Conservation (phyloP, 192 early-diverging fungal species). For the Coemansia sp. region DNA sequence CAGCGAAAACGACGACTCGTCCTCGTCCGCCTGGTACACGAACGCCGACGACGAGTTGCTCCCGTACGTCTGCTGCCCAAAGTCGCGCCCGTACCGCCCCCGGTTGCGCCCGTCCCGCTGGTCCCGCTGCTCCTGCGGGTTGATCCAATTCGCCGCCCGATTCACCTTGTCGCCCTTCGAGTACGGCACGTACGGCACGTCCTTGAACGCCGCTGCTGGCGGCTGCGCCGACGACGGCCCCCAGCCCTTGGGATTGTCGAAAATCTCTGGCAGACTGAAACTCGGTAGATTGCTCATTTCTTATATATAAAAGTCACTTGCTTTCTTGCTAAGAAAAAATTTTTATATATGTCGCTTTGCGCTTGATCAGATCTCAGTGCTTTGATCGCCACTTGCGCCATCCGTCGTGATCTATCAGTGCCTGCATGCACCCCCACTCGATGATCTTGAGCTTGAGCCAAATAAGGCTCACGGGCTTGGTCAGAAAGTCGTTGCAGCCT, state of each 20-base stretch:
- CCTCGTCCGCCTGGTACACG: slow-evolving; percentile 82
- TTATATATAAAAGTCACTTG: neutral
- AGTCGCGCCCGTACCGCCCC: slow-evolving; percentile 31
- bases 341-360: neutral
- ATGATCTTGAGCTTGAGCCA: slow-evolving; percentile 87
- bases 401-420: slow-evolving; percentile 78
- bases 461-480: slow-evolving; percentile 76
- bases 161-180: slow-evolving; percentile 94
- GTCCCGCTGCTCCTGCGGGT: slow-evolving; percentile 63
- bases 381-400: slow-evolving; percentile 46
- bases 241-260: slow-evolving; percentile 86
- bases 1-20: slow-evolving; percentile 94
- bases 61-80: slow-evolving; percentile 76
- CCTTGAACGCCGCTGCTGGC: slow-evolving; percentile 58
- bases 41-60: slow-evolving; percentile 80
- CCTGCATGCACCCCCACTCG: slow-evolving; percentile 93
- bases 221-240: slow-evolving; percentile 71
- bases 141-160: slow-evolving; percentile 91
- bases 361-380: slow-evolving; percentile 4
- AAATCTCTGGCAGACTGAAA: slow-evolving; percentile 76
- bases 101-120: slow-evolving; percentile 51
- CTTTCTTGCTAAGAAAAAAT: neutral
- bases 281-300: slow-evolving; percentile 49
- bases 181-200: slow-evolving; percentile 94
- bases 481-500: slow-evolving; percentile 89